Evolutionary conservation across 208 protist species (phyloP).

Genomic region (Phytomonas sp.): DNA sequence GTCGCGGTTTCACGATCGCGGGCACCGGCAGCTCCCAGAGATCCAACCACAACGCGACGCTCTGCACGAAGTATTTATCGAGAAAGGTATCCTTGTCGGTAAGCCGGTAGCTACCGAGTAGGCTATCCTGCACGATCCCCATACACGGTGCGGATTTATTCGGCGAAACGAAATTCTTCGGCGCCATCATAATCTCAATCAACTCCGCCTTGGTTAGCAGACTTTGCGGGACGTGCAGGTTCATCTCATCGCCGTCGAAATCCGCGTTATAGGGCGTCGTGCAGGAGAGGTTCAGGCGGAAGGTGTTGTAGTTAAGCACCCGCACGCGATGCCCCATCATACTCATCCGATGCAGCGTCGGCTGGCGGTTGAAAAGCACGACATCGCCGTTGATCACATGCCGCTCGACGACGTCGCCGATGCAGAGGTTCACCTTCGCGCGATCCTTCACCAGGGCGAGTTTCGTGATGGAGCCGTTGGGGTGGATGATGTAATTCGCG

Average conservation of each 20-base stretch:
- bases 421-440: conserved; percentile 83
- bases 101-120: conserved; percentile 93
- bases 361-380: conserved; percentile 99
- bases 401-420: conserved; percentile 95
- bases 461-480: conserved; percentile 88
- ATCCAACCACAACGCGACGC: conserved; percentile 96
- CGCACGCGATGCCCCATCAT: conserved; percentile 99
- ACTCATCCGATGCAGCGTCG: conserved; percentile 99
- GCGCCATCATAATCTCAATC: conserved; percentile 98
- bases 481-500: conserved; percentile 91
- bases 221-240: conserved; percentile 99
- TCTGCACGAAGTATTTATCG: conserved; percentile 96
- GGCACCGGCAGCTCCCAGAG: conserved; percentile 94
- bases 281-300: conserved; percentile 98
- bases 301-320: conserved; percentile 98
- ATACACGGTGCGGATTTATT: conserved; percentile 98
- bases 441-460: conserved; percentile 76
- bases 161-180: conserved; percentile 98
- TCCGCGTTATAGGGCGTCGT: conserved; percentile 99
- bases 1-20: conserved; percentile 95
- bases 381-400: conserved; percentile 98
- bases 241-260: conserved; percentile 99
- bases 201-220: conserved; percentile 95
- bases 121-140: conserved; percentile 99
- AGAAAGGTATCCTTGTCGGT: conserved; percentile 96